Evolutionary conservation across 2,329 filamentous ascomycete genomes (phyloP).

Genomic region (Claviceps pusilla): DNA sequence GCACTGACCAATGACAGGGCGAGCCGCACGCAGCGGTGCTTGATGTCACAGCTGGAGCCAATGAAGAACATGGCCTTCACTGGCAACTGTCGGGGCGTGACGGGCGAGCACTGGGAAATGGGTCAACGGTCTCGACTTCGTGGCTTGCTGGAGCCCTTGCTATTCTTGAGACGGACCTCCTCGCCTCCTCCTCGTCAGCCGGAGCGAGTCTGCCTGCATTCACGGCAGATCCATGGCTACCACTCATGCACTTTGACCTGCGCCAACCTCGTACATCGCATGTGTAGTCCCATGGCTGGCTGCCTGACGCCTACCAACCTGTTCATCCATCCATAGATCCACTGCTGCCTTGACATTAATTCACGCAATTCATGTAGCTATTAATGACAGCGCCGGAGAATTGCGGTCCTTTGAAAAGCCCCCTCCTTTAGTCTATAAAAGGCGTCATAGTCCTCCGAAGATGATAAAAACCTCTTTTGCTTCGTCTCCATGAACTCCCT

Average conservation of each 20-base stretch:
- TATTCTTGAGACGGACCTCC: too few species aligned
- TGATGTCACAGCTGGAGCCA: not conserved
- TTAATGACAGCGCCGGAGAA: not conserved
- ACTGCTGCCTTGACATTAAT: not conserved
- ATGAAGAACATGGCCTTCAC: not conserved
- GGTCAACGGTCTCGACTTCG: too few species aligned
- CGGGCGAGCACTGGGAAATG: too few species aligned
- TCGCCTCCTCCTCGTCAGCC: not conserved
- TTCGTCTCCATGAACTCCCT: not conserved
- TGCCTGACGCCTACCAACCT: not conserved
- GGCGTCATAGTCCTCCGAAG: not conserved
- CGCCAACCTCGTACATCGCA: not conserved
- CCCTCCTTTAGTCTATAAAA: not conserved
- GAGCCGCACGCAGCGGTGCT: too few species aligned
- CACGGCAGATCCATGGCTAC: too few species aligned
- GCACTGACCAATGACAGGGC: too few species aligned
- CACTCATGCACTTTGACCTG: not conserved
- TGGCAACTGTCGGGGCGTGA: too few species aligned
- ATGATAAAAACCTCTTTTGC: not conserved
- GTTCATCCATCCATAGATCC: not conserved
- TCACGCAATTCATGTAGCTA: not conserved
- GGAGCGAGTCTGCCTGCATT: not conserved
- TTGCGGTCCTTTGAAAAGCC: not conserved
- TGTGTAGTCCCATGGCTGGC: too few species aligned
- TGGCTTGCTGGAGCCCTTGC: too few species aligned